Evolutionary conservation across 805 yeast genomes (phyloP).

Genomic region (Ogataea glucozyma): DNA sequence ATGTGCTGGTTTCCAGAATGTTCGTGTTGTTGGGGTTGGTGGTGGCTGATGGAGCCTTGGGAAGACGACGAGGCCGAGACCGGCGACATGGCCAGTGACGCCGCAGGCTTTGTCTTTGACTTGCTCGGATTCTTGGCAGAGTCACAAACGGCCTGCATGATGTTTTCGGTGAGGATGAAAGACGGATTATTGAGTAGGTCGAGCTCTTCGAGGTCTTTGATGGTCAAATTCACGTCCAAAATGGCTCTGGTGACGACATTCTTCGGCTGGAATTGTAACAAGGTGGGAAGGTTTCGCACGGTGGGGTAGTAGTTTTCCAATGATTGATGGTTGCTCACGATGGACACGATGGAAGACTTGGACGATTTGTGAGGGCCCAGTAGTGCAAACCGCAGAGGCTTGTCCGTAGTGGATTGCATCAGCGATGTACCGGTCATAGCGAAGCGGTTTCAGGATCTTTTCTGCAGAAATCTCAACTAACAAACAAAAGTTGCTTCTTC

Average conservation of each 20-base stretch:
- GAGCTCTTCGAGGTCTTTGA: constrained; percentile 37
- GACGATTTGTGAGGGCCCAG: constrained; percentile 36
- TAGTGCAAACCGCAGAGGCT: constrained; percentile 34
- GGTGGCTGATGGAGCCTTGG: background rate
- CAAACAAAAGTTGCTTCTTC: too few relatives aligned
- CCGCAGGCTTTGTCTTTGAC: background rate
- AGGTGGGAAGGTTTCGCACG: constrained; percentile 55
- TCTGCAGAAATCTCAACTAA: too few relatives aligned
- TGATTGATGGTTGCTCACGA: constrained; percentile 31
- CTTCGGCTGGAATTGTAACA: constrained; percentile 54
- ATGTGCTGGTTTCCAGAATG: constrained; percentile 4
- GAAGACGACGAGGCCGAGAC: constrained; percentile 11
- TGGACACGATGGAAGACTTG: constrained; percentile 35
- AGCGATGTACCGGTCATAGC: constrained; percentile 11
- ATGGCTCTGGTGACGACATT: constrained; percentile 41
- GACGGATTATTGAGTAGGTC: constrained; percentile 22
- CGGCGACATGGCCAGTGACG: constrained; percentile 10
- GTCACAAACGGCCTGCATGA: constrained; percentile 16
- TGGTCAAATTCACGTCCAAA: constrained; percentile 48
- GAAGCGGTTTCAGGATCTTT: too few relatives aligned
- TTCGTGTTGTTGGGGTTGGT: too few relatives aligned
- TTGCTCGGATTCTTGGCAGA: constrained; percentile 2
- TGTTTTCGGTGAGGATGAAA: constrained; percentile 19
- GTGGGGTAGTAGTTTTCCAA: constrained; percentile 78
- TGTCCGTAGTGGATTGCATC: constrained; percentile 32